phyloP scores from a whole-genome alignment of 2,329 filamentous ascomycete species.

The Monosporascus ibericus region DNA sequence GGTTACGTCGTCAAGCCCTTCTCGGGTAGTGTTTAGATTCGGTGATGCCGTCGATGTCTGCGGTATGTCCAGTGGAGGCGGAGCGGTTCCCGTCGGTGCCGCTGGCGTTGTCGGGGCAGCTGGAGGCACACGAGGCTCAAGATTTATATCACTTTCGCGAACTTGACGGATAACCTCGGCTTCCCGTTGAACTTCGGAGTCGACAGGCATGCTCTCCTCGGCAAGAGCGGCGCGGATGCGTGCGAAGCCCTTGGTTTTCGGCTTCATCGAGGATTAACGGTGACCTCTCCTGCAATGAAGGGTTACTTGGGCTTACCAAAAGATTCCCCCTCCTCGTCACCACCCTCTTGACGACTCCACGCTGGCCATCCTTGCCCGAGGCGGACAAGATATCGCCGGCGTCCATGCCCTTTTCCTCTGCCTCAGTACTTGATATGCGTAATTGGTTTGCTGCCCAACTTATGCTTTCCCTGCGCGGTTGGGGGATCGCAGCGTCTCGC shows the following conservation, averaged over 20 bases:
- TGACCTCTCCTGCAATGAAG: not conserved
- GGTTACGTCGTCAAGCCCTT: slow-evolving; percentile 61
- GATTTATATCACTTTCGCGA: slow-evolving; percentile 74
- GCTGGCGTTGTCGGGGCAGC: not conserved
- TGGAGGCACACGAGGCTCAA: slow-evolving; percentile 38
- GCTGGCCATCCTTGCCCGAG: slow-evolving; percentile 49
- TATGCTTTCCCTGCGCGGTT: slow-evolving; percentile 75
- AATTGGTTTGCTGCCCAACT: slow-evolving; percentile 86
- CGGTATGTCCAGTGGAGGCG: slow-evolving; percentile 37
- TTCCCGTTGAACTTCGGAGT: slow-evolving; percentile 83
- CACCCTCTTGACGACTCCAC: slow-evolving; percentile 72
- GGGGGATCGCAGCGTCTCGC: slow-evolving; percentile 31
- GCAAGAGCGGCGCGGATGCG: slow-evolving; percentile 83
- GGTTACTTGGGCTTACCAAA: slow-evolving; percentile 51
- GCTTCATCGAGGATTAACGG: slow-evolving; percentile 45
- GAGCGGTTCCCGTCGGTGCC: slow-evolving; percentile 9
- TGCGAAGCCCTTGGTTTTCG: slow-evolving; percentile 93
- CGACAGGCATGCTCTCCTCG: slow-evolving; percentile 82
- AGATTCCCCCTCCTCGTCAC: slow-evolving; percentile 87
- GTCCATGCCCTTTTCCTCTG: slow-evolving; percentile 59
- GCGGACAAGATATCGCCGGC: slow-evolving; percentile 37
- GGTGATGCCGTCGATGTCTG: slow-evolving; percentile 58
- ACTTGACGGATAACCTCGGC: slow-evolving; percentile 95
- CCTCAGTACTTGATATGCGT: slow-evolving; percentile 76
- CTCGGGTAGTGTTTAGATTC: slow-evolving; percentile 53